Evolutionary conservation across 2,329 filamentous ascomycete species (phyloP).

Genomic region (Alternaria sp.): DNA sequence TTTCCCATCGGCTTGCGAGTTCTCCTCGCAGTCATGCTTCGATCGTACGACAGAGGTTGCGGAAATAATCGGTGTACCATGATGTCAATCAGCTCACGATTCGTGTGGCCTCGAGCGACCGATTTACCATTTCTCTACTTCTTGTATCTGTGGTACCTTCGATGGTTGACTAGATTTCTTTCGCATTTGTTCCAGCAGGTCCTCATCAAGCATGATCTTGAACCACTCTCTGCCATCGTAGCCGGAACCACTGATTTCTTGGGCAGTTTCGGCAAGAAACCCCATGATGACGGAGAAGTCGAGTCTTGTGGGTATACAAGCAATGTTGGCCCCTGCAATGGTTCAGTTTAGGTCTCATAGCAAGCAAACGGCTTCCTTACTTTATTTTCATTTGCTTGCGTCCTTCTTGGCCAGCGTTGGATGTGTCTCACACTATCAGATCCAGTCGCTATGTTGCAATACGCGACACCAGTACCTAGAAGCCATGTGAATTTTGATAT

Average conservation of each 20-base stretch:
- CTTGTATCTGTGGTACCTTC: constrained; percentile 50
- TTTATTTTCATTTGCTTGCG: constrained; percentile 63
- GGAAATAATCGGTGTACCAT: constrained; percentile 59
- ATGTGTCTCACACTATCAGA: constrained; percentile 42
- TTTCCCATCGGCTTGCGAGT: constrained; percentile 49
- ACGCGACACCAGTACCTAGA: constrained; percentile 48
- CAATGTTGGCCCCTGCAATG: constrained; percentile 57
- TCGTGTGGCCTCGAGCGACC: no score
- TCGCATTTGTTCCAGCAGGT: constrained; percentile 45
- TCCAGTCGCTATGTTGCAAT: constrained; percentile 46
- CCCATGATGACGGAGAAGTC: constrained; percentile 58
- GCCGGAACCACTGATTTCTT: constrained; percentile 53
- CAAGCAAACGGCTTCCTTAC: neutral
- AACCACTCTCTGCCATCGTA: constrained; percentile 61
- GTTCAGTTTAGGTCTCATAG: neutral
- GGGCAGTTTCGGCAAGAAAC: constrained; percentile 58
- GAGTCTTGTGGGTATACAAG: constrained; percentile 58
- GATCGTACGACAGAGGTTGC: constrained; percentile 58
- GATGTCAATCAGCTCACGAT: constrained; percentile 54
- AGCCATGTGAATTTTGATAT: neutral
- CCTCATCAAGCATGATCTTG: constrained; percentile 63
- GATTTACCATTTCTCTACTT: constrained; percentile 59
- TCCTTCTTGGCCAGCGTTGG: constrained; percentile 63
- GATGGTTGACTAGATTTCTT: constrained; percentile 18
- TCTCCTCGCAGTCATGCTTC: constrained; percentile 54